These are phyloP conservation scores for Penicillium fimorum DNA, from an alignment of 495 filamentous ascomycete species.

Conservation along the genomic window DNA sequence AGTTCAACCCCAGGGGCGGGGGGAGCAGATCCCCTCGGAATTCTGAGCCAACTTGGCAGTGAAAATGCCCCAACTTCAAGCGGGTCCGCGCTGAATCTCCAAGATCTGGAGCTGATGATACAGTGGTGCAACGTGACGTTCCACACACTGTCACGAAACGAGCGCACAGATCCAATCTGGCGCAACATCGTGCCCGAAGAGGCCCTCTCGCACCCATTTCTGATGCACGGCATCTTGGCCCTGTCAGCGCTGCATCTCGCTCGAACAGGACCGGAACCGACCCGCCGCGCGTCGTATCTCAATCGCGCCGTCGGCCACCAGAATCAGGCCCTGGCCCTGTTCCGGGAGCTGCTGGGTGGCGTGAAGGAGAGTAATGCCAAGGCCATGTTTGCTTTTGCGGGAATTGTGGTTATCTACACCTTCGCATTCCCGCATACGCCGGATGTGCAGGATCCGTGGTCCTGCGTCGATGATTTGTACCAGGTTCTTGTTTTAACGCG, in stretches of 20 bases:
- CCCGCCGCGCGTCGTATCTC: constrained; percentile 28
- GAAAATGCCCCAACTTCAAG: constrained; percentile 10
- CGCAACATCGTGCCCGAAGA: constrained; percentile 43
- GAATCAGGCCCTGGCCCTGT: constrained; percentile 45
- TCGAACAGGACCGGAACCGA: constrained; percentile 26
- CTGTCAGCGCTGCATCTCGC: constrained; percentile 50
- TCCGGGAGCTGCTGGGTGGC: constrained; percentile 41
- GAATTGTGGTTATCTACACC: constrained; percentile 49
- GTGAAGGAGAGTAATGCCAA: constrained; percentile 46
- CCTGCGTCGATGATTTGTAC: constrained; percentile 39
- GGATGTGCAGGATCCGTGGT: constrained; percentile 35
- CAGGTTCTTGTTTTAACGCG: constrained; percentile 46
- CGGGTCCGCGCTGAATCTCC: constrained; percentile 29
- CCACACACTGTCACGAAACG: constrained; percentile 30
- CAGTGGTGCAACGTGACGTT: constrained; percentile 44
- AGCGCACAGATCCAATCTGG: constrained; percentile 42
- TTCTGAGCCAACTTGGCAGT: constrained; percentile 26
- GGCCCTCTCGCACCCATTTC: constrained; percentile 45
- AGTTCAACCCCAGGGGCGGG: background rate
- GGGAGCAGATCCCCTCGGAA: constrained; percentile 24
- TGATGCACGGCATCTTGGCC: constrained; percentile 54
- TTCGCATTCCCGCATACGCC: constrained; percentile 48
- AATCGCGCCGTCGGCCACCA: constrained; percentile 48
- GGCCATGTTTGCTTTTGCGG: constrained; percentile 52
- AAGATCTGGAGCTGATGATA: constrained; percentile 45